These are phyloP conservation scores for Hypoxylon lienhwacheense DNA, from an alignment of 495 filamentous ascomycete species.

Conservation along the genomic window DNA sequence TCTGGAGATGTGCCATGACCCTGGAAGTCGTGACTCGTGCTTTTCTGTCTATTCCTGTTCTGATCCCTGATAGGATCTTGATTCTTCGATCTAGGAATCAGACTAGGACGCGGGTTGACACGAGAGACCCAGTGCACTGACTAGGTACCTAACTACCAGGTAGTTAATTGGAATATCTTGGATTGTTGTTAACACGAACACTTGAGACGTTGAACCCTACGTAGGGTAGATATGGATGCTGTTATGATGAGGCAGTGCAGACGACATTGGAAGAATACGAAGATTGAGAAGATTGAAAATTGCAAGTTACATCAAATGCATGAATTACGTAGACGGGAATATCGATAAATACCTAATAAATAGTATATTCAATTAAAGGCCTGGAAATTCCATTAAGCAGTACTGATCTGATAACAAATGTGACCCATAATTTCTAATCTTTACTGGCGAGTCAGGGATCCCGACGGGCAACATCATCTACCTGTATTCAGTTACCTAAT, in stretches of 20 bases:
- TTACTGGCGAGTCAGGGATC: background rate
- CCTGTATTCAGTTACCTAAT: too few species aligned
- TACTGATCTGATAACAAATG: background rate
- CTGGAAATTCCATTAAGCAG: constrained; percentile 13
- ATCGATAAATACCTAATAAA: background rate
- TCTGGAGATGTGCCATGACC: constrained; percentile 12
- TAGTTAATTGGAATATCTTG: too few species aligned
- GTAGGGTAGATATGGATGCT: background rate
- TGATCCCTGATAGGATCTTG: constrained; percentile 11
- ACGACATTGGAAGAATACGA: constrained; percentile 7
- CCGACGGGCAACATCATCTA: constrained; percentile 1
- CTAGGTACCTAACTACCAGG: too few species aligned
- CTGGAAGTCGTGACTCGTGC: constrained; percentile 11
- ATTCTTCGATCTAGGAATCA: constrained; percentile 5
- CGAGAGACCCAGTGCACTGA: too few species aligned
- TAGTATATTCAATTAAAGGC: background rate
- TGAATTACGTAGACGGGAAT: background rate
- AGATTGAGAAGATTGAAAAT: background rate
- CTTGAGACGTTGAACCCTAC: background rate
- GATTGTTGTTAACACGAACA: constrained; percentile 1
- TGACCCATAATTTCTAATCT: background rate
- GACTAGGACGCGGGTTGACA: too few species aligned
- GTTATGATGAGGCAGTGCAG: constrained; percentile 8
- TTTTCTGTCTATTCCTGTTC: constrained; percentile 8
- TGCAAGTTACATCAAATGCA: background rate